Percentiles rank a stretch among this genome's conserved stretches.
These are phyloP conservation scores for Aspergillus cristatus DNA, from an alignment of 495 filamentous ascomycete genomes.

Conservation along the genomic window DNA sequence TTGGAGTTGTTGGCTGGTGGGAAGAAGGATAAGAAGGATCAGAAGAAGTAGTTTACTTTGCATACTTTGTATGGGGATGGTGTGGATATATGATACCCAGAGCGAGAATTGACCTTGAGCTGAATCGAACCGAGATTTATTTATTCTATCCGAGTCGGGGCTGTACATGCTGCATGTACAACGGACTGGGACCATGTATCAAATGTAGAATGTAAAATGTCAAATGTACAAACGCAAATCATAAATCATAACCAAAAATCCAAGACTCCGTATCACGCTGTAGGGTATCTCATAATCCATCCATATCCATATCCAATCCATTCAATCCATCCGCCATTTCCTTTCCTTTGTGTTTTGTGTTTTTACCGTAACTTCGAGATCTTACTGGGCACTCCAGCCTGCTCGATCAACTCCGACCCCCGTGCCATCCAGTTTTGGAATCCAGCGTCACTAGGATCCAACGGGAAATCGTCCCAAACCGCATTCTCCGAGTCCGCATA, in stretches of 20 bases:
- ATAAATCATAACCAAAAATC: neutral
- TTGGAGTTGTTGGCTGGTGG: slow-evolving; percentile 58
- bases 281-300: no score
- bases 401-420: slow-evolving; percentile 34
- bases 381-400: slow-evolving; percentile 18
- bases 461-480: slow-evolving; percentile 38
- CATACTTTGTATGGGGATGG: no score
- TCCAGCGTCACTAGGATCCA: slow-evolving; percentile 32
- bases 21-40: slow-evolving; percentile 46
- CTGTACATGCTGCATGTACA: no score
- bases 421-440: slow-evolving; percentile 35
- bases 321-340: no score
- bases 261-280: slow-evolving; percentile 2
- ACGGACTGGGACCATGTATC: no score
- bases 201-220: neutral
- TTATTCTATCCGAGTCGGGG: no score
- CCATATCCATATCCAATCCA: no score
- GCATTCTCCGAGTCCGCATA: slow-evolving; percentile 38
- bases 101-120: no score
- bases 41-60: slow-evolving; percentile 7
- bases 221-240: slow-evolving; percentile 1
- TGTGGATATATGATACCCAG: no score
- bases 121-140: no score
- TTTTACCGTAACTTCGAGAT: no score
- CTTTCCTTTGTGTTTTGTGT: no score